These are phyloP conservation scores for Aphanomyces cochlioides DNA, from an alignment of 352 stramenopile genomes.

Conservation along the genomic window DNA sequence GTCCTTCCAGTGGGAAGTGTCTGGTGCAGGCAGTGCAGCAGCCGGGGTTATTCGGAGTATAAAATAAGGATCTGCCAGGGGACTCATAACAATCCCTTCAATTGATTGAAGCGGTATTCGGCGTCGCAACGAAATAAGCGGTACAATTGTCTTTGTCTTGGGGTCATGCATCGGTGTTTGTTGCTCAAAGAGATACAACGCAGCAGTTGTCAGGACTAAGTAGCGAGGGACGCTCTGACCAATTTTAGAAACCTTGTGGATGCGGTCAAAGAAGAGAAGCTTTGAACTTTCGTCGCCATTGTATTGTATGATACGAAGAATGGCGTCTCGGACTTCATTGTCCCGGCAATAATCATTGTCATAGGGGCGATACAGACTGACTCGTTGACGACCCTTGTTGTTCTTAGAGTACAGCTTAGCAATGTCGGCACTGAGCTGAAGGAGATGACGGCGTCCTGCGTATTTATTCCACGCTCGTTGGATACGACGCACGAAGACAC, in stretches of 20 bases:
- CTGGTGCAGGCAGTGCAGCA: conserved; percentile 49
- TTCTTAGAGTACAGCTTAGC: conserved; percentile 79
- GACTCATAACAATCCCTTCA: conserved; percentile 77
- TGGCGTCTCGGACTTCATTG: conserved; percentile 52
- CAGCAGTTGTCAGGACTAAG: conserved; percentile 65
- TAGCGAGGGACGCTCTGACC: conserved; percentile 41
- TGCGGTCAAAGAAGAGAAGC: conserved; percentile 72
- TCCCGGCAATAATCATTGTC: conserved; percentile 78
- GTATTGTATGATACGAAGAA: conserved; percentile 66
- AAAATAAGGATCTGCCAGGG: conserved; percentile 76
- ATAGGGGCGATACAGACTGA: conserved; percentile 86
- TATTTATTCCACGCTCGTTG: conserved; percentile 83
- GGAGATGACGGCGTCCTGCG: conserved; percentile 67
- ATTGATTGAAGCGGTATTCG: conserved; percentile 56
- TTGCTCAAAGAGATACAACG: conserved; percentile 75
- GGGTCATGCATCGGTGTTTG: conserved; percentile 35
- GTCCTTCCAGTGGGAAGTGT: conserved; percentile 81
- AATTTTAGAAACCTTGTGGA: conserved; percentile 56
- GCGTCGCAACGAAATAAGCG: conserved; percentile 68
- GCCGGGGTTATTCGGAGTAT: conserved; percentile 55
- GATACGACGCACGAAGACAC: conserved; percentile 71
- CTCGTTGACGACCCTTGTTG: conserved; percentile 76
- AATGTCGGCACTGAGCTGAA: conserved; percentile 81
- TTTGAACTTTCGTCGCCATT: conserved; percentile 69
- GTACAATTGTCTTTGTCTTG: conserved; percentile 17